phyloP scores from a whole-genome alignment of 164 flowering plant species.

The Vitis labrusca region DNA sequence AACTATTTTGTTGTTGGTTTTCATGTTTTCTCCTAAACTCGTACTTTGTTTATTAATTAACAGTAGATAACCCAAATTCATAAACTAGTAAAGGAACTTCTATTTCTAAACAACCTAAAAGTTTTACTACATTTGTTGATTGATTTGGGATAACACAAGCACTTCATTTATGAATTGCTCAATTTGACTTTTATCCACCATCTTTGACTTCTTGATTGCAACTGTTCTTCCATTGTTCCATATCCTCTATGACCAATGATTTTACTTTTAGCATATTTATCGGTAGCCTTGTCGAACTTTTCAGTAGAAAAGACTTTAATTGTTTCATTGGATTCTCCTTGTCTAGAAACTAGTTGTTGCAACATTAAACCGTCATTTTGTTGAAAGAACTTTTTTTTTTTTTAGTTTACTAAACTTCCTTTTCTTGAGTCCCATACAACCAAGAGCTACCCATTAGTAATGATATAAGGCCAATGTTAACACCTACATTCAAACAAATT shows the following conservation, averaged over 20 bases:
- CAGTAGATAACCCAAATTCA: constrained; percentile 18
- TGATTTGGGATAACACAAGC: constrained; percentile 43
- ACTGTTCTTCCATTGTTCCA: constrained; percentile 37
- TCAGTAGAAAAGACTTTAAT: constrained; percentile 36
- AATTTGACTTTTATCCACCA: constrained; percentile 32
- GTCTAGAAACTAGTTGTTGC: constrained; percentile 26
- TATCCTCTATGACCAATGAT: constrained; percentile 46
- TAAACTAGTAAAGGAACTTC: constrained; percentile 48
- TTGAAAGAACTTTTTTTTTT: constrained; percentile 29
- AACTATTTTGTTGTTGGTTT: too few species aligned
- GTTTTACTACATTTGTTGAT: constrained; percentile 49
- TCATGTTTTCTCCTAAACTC: too few species aligned
- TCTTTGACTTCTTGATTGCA: constrained; percentile 51
- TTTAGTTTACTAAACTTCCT: constrained; percentile 29
- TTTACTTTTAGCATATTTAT: constrained; percentile 28
- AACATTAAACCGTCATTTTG: constrained; percentile 49
- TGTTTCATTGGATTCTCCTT: constrained; percentile 16
- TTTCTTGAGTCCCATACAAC: constrained; percentile 25
- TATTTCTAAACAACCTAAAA: constrained; percentile 45
- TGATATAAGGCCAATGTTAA: not conserved
- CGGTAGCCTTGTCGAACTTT: constrained; percentile 44
- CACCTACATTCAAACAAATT: constrained; percentile 10
- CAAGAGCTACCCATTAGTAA: constrained; percentile 7
- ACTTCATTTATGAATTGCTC: constrained; percentile 53
- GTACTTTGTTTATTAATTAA: too few species aligned